Base-by-base conservation (phyloP, 139 green algal genomes). In the Tetradesmus obliquus region DNA sequence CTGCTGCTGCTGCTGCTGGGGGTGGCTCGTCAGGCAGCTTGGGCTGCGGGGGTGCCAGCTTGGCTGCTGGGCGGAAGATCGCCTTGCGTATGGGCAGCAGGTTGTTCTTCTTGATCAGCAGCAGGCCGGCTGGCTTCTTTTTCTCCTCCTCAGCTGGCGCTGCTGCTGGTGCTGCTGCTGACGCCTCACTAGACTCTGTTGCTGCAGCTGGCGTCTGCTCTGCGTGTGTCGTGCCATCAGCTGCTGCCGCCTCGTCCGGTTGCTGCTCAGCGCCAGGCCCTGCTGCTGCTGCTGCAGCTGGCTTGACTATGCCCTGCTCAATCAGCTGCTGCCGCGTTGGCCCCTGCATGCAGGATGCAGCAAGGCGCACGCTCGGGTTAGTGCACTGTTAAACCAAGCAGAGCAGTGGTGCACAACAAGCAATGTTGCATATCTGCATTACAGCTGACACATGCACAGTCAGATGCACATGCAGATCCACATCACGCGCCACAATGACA, bases 51-150 rank as follows among this genome's bases (percentile, higher is more conserved):
- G n/a, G 85, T 60, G n/a, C 22, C 0, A 53, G 88, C 69, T 89
- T 91, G 17, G 60, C 84, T 58, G 85, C 74, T 5, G 89, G 92
- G 24, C 83, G 88, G 88, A 92, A 94, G 15, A 92, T 83, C 6
- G 92, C 79, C 13, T 88, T 79, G 5, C 89, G 85, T 19, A 84
- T 83, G 0, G 89, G 89, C 88, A 92, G n/a, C 85, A 94, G 51
- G 66, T 87, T 90, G 55, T 92, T 94, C 66, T 89, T 91, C 7
- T 69, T 55, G 51, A 94, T 92, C 2, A 94, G 54, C 55, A 92
- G 76, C 22, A 92, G 88, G 19, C 88, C 76, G 17, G 71, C 32
- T 15, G n/a, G 69, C 17, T 81, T 85, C 79, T 87, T 85, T 19
- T 91, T 69, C 10, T 82, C 71, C 51, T 81, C 32, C 32, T 89